Percentiles rank a stretch among this genome's conserved stretches.
phyloP scores from a whole-genome alignment of 2,329 filamentous ascomycete species.

The Grosmannia huntii region DNA sequence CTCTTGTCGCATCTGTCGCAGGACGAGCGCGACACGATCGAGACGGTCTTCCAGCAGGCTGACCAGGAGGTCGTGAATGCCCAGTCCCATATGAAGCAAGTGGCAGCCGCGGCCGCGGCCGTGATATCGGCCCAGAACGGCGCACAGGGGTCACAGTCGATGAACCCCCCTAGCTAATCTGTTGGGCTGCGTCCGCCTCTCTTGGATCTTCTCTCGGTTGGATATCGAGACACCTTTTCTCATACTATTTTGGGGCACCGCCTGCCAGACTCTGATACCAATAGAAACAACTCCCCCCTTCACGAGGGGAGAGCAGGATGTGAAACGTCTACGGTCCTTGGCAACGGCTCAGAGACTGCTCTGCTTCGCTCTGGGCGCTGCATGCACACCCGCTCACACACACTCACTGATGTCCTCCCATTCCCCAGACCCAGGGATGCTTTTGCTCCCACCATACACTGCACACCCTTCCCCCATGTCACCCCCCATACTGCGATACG shows the following conservation, averaged over 20 bases:
- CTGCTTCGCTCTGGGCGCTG: neutral
- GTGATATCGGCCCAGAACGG: slow-evolving; percentile 7
- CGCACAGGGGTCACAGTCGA: neutral
- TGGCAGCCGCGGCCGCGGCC: slow-evolving; percentile 14
- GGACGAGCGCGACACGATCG: slow-evolving; percentile 71
- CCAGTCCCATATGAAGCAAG: slow-evolving; percentile 16
- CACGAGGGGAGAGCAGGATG: neutral
- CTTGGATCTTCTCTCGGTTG: neutral
- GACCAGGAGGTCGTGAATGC: slow-evolving; percentile 18
- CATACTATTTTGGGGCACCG: neutral
- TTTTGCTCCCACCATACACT: neutral
- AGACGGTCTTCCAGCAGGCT: slow-evolving; percentile 64
- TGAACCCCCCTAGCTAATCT: neutral
- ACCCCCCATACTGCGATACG: neutral
- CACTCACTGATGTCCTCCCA: neutral
- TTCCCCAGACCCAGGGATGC: too few species aligned
- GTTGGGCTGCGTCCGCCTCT: neutral
- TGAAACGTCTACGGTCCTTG: neutral
- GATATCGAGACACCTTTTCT: neutral
- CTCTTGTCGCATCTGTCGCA: slow-evolving; percentile 66
- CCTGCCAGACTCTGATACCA: neutral
- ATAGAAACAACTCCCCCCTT: neutral
- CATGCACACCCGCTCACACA: neutral
- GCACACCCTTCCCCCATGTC: neutral
- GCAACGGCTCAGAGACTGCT: neutral